phyloP scores from a whole-genome alignment of 345 rosid species.

The Aquilaria sinensis region DNA sequence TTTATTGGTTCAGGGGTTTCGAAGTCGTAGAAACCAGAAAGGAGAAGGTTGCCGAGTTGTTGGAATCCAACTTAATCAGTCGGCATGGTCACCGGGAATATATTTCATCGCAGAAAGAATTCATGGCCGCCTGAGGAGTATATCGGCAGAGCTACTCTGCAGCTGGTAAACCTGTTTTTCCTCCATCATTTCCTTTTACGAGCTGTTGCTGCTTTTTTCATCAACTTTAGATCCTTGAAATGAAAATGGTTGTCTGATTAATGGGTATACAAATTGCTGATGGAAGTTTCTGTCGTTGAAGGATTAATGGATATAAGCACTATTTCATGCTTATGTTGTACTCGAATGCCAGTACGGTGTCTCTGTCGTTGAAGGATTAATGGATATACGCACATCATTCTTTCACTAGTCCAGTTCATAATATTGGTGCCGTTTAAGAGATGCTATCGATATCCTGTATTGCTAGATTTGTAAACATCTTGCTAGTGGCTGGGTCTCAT shows the following conservation, averaged over 20 bases:
- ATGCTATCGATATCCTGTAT: not conserved
- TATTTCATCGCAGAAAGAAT: constrained; percentile 72
- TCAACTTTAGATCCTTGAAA: not conserved
- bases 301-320: no score
- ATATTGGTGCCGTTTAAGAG: not conserved
- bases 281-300: no score
- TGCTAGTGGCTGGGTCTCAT: no score
- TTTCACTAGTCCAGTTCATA: no score
- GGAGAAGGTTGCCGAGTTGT: no score
- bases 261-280: no score
- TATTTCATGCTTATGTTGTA: no score
- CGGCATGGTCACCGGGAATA: constrained; percentile 58
- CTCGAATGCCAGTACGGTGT: no score
- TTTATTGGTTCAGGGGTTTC: no score
- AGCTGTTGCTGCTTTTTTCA: not conserved
- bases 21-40: not conserved
- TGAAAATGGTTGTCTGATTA: not conserved
- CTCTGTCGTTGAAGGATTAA: no score
- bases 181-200: not conserved
- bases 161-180: constrained; percentile 39
- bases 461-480: no score
- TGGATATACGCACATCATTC: no score
- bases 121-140: constrained; percentile 95
- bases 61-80: constrained; percentile 1
- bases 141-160: constrained; percentile 53